Conservation (phyloP, 2,329 filamentous ascomycete genomes). For the Trichophyton mentagrophytes region DNA sequence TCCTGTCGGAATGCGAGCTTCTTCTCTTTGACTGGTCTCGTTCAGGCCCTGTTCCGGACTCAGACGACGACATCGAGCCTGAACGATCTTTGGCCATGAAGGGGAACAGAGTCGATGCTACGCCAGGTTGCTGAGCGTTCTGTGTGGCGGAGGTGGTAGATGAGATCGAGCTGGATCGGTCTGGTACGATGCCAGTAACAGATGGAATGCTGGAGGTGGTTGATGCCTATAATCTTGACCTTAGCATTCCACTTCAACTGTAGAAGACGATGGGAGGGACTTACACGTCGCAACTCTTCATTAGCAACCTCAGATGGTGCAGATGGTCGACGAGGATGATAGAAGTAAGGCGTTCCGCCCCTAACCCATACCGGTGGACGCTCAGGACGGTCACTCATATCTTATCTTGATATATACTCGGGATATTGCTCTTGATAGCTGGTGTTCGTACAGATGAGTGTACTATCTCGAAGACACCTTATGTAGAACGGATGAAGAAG, state of each 20-base stretch:
- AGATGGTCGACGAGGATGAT: constrained; percentile 5
- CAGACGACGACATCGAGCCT: neutral
- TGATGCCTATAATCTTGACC: constrained; percentile 13
- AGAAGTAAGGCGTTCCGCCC: constrained; percentile 13
- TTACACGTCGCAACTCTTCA: constrained; percentile 8
- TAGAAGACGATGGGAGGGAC: neutral
- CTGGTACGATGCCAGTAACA: neutral
- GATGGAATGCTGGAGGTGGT: constrained; percentile 12
- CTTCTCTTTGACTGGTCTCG: constrained; percentile 7
- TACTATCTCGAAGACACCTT: neutral
- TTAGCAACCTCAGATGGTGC: neutral
- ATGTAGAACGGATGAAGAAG: neutral
- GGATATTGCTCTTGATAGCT: neutral
- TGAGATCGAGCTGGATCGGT: constrained; percentile 1
- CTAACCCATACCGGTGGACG: constrained; percentile 14
- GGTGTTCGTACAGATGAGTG: neutral
- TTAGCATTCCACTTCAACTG: neutral
- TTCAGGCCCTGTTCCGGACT: neutral
- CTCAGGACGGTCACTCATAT: constrained; percentile 11
- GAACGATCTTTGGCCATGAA: neutral
- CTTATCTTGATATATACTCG: neutral
- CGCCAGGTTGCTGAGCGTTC: constrained; percentile 14
- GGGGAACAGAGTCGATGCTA: neutral
- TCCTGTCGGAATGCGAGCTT: constrained; percentile 13
- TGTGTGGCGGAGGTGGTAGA: neutral